A percentile compares a stretch with the other conserved stretches of the same genome.
Conservation (phyloP, 2,329 filamentous ascomycete species). For the Colletotrichum sp. region DNA sequence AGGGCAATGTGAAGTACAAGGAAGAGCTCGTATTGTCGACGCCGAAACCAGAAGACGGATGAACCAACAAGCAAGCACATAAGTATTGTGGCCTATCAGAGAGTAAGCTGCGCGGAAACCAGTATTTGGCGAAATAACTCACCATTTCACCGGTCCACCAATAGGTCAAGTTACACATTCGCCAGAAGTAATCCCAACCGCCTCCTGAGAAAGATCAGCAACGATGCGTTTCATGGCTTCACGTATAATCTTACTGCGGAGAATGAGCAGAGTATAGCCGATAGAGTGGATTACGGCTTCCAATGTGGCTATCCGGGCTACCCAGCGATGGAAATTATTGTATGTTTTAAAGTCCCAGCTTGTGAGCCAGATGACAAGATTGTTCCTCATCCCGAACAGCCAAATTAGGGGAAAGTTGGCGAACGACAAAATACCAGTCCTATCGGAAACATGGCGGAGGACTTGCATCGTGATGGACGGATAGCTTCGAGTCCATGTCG, state of each 20-base stretch:
- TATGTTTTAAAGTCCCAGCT: constrained; percentile 73
- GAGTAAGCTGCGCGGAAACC: neutral
- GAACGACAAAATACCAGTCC: constrained; percentile 68
- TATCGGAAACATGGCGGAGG: constrained; percentile 64
- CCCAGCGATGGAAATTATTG: constrained; percentile 71
- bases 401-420: constrained; percentile 69
- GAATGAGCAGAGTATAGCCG: constrained; percentile 57
- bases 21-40: constrained; percentile 57
- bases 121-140: constrained; percentile 11
- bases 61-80: constrained; percentile 51
- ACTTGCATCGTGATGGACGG: constrained; percentile 35
- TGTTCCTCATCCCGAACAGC: constrained; percentile 72
- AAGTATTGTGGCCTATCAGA: constrained; percentile 40
- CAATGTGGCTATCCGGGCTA: constrained; percentile 65
- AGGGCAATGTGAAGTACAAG: constrained; percentile 56
- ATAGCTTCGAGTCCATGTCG: constrained; percentile 31
- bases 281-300: constrained; percentile 68
- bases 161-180: constrained; percentile 49
- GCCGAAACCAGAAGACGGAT: constrained; percentile 58
- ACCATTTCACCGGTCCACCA: constrained; percentile 56
- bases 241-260: constrained; percentile 31
- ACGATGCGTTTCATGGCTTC: neutral
- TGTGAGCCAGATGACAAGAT: constrained; percentile 68
- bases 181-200: constrained; percentile 37
- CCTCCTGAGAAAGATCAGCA: constrained; percentile 34